Percentiles rank a stretch among this genome's conserved stretches.
These are phyloP conservation scores for Theobroma grandiflorum DNA, from an alignment of 441 rosid species.

Conservation along the genomic window DNA sequence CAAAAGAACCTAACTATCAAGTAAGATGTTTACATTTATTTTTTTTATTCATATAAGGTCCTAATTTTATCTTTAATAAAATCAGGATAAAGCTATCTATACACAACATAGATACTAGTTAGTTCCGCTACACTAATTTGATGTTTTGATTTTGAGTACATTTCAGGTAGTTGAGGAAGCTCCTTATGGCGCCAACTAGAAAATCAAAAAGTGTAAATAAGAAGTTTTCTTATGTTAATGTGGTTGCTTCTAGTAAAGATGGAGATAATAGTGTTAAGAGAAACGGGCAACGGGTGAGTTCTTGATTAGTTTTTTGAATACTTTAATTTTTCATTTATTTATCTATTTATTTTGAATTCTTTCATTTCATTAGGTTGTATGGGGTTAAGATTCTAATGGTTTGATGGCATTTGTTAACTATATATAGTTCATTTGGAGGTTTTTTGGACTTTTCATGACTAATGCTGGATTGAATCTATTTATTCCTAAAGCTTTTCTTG, in stretches of 20 bases:
- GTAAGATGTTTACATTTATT: too few species aligned
- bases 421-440: neutral
- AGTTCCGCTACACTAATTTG: conserved; percentile 19
- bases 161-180: conserved; percentile 45
- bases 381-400: neutral
- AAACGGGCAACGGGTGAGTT: conserved; percentile 70
- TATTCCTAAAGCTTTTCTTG: neutral
- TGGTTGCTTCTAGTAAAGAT: conserved; percentile 56
- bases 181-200: conserved; percentile 77
- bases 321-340: conserved; percentile 6
- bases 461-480: neutral
- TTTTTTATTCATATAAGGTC: too few species aligned
- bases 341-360: neutral
- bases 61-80: too few species aligned
- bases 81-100: too few species aligned
- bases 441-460: neutral
- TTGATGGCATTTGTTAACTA: neutral
- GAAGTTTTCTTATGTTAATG: conserved; percentile 57
- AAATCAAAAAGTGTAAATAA: conserved; percentile 66
- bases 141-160: conserved; percentile 24
- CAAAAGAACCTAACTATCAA: too few species aligned
- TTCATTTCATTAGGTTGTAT: conserved; percentile 8
- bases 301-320: conserved; percentile 25
- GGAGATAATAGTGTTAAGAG: conserved; percentile 55
- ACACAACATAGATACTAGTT: too few species aligned